Percentiles rank a stretch among this genome's conserved stretches.
Evolutionary conservation across 2,329 filamentous ascomycete species (phyloP).

Genomic region (Akanthomyces lecanii): DNA sequence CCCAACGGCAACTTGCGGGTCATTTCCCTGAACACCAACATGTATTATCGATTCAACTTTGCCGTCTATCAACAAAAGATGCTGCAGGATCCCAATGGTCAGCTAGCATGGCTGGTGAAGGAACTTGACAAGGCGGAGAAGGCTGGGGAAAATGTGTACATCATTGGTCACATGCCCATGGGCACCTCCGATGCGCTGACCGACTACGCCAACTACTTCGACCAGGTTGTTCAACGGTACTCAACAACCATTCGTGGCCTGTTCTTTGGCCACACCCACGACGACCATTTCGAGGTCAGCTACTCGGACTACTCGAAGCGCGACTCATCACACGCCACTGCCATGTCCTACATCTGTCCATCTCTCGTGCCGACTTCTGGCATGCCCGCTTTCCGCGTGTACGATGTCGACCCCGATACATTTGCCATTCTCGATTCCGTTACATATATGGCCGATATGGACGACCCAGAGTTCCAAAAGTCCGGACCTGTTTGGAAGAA

Average conservation of each 20-base stretch:
- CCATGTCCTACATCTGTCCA: slow-evolving; percentile 51
- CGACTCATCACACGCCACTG: slow-evolving; percentile 41
- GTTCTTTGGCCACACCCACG: slow-evolving; percentile 56
- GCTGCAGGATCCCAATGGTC: slow-evolving; percentile 46
- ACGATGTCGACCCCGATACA: slow-evolving; percentile 55
- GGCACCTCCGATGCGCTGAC: slow-evolving; percentile 48
- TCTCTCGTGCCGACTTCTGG: slow-evolving; percentile 52
- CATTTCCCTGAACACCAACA: slow-evolving; percentile 58
- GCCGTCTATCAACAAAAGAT: slow-evolving; percentile 50
- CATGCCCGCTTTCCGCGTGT: slow-evolving; percentile 54
- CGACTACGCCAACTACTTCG: slow-evolving; percentile 49
- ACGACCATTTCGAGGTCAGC: slow-evolving; percentile 52
- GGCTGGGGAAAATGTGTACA: slow-evolving; percentile 50
- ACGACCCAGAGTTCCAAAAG: slow-evolving; percentile 38
- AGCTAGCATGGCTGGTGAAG: slow-evolving; percentile 50
- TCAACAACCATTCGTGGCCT: slow-evolving; percentile 49
- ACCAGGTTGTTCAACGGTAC: slow-evolving; percentile 52
- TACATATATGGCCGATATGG: slow-evolving; percentile 52
- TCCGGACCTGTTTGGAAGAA: slow-evolving; percentile 47
- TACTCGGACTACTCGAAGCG: slow-evolving; percentile 46
- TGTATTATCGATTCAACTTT: slow-evolving; percentile 56
- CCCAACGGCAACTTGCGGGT: slow-evolving; percentile 46
- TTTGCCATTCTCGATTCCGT: slow-evolving; percentile 52
- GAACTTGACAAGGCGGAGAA: slow-evolving; percentile 52
- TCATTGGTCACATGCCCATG: slow-evolving; percentile 55